Percentiles rank a stretch among this genome's conserved stretches.
Conservation (phyloP, 257 asterid genomes). For the Euphrasia confusa region DNA sequence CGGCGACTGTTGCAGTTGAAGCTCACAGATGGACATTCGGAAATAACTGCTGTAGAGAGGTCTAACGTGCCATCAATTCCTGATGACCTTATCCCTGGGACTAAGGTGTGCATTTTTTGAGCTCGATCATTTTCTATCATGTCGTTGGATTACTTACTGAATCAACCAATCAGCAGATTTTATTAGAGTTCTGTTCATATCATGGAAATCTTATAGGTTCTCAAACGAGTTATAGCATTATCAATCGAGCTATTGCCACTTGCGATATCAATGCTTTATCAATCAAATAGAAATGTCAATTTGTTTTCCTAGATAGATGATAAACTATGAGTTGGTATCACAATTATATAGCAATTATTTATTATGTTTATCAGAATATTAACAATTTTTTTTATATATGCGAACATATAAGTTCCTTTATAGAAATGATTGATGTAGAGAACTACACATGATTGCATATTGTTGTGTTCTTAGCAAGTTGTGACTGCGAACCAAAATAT, state of each 20-base stretch:
- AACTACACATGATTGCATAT: neutral
- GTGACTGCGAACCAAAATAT: neutral
- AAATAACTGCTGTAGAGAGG: constrained; percentile 64
- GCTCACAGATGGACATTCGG: constrained; percentile 81
- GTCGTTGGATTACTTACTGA: neutral
- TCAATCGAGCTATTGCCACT: neutral
- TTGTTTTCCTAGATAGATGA: constrained; percentile 2
- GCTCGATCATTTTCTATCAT: neutral
- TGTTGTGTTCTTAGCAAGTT: constrained; percentile 16
- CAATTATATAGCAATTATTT: neutral
- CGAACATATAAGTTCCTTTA: neutral
- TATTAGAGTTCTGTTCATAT: constrained; percentile 6
- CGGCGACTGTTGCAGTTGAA: constrained; percentile 57
- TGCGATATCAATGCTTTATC: neutral
- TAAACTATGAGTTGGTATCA: neutral
- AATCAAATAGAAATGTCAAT: neutral
- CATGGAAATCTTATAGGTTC: neutral
- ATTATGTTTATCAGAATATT: neutral
- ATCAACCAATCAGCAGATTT: constrained; percentile 10
- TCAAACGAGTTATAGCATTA: constrained; percentile 1
- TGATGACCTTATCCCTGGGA: constrained; percentile 71
- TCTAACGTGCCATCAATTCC: constrained; percentile 62
- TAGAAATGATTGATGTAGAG: constrained; percentile 9
- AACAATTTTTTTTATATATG: neutral
- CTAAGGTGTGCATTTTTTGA: constrained; percentile 48